Base-by-base conservation (phyloP, 768 basidiomycete genomes). In the Mrakia frigida region DNA sequence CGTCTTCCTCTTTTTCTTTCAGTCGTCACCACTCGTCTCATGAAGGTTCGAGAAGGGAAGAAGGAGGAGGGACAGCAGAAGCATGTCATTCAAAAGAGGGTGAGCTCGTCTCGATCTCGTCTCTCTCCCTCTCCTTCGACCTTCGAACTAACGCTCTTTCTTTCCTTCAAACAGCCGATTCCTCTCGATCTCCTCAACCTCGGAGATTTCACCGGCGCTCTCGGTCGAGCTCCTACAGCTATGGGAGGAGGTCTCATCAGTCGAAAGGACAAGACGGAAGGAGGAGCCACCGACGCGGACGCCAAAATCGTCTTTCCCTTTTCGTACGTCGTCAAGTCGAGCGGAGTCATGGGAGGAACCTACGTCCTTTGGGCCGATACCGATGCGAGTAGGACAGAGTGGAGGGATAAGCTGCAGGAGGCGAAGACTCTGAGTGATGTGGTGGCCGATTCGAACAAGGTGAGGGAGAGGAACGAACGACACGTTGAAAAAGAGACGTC, bases 381-480 rank as follows among this genome's bases (percentile, higher is more conserved):
- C 0, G 84, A 87, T 4, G 89, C 90, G 56, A 88, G 88, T 3
- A 88, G 96, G 2, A 81, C 85, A 11, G 94, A 95, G 77, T 99
- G 97, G 97, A 90, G 92, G 83, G 86, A 88, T 80, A 94, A 93
- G 82, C 84, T 98, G 6, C 89, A 93, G 77, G 92, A 96, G 82
- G 94, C 95, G 23, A 88, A 94, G 71, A 91, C 90, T 13, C 81
- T 96, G 74, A 88, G 95, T 63, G 90, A 88, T 80, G 89, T 91
- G 46, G 93, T 94, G 39, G 91, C 95, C 81, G 95, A 98, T 81
- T 91, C 91, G 35, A 94, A 93, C 83, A 94, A 93, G 85, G 86
- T 75, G 28, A 56, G 28, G 9, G 0, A 1, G 56, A 56, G 11
- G n/a, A 25, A 25, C 23, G 53, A 6, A 6, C 56, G 56, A 56